Evolutionary conservation across 371 early-diverging fungal species (phyloP).

Genomic region (Dinochytrium kinnereticum): DNA sequence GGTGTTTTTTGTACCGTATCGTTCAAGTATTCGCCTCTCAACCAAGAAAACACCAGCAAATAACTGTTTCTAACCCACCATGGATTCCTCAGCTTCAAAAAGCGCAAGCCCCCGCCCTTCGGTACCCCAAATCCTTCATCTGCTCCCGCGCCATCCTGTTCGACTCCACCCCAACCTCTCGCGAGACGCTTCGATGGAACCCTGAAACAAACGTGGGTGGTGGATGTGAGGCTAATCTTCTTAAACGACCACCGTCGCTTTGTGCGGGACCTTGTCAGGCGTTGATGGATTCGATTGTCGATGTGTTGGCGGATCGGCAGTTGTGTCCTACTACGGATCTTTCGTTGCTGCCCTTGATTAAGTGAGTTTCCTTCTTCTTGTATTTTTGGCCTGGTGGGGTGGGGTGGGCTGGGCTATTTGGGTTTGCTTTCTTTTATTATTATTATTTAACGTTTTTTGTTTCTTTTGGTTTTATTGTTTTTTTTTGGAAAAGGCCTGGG

Average conservation of each 20-base stretch:
- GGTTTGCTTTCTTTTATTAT: background rate
- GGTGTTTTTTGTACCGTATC: background rate
- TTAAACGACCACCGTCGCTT: background rate
- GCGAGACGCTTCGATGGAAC: background rate
- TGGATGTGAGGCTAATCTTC: constrained; percentile 7
- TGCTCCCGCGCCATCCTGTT: background rate
- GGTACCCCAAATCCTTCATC: constrained; percentile 13
- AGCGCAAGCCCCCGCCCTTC: background rate
- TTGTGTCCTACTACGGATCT: constrained; percentile 10
- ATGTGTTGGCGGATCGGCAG: background rate
- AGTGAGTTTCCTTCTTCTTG: constrained; percentile 6
- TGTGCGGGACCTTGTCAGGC: background rate
- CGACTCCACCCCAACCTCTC: constrained; percentile 3
- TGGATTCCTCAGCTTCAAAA: background rate
- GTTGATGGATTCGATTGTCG: constrained; percentile 5
- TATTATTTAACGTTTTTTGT: too few species aligned
- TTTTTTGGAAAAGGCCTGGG: background rate
- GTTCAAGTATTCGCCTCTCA: too few species aligned
- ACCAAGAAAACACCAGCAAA: too few species aligned
- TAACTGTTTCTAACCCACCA: background rate
- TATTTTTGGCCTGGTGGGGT: background rate
- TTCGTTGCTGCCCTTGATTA: constrained; percentile 7
- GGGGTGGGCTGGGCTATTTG: background rate
- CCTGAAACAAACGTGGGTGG: background rate
- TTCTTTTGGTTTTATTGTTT: background rate